Conservation (phyloP, 495 filamentous ascomycete species). For the Aspergillus panamensis region DNA sequence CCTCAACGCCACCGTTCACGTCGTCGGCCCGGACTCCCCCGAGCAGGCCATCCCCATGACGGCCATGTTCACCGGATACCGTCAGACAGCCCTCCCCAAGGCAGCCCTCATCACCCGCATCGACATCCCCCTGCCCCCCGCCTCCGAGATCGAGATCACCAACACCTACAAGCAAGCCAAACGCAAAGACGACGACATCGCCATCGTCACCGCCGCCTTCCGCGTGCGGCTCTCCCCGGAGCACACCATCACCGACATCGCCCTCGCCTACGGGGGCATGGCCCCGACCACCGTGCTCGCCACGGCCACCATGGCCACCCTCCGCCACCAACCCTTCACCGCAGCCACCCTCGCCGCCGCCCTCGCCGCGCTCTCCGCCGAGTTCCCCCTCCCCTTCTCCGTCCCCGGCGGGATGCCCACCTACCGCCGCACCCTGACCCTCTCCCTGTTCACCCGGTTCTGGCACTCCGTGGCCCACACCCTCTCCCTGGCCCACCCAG, state of each 20-base stretch:
- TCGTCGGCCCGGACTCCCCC: slow-evolving; percentile 55
- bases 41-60: slow-evolving; percentile 81
- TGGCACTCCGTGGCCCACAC: slow-evolving; percentile 63
- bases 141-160: slow-evolving; percentile 59
- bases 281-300: slow-evolving; percentile 80
- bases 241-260: slow-evolving; percentile 61
- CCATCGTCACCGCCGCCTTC: slow-evolving; percentile 83
- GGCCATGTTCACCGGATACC: slow-evolving; percentile 86
- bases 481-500: neutral
- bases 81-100: slow-evolving; percentile 74
- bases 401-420: slow-evolving; percentile 95
- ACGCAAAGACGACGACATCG: slow-evolving; percentile 94
- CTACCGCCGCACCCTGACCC: slow-evolving; percentile 84
- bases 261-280: slow-evolving; percentile 91
- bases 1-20: slow-evolving; percentile 71
- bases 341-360: slow-evolving; percentile 75
- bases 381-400: slow-evolving; percentile 77
- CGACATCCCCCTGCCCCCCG: slow-evolving; percentile 70
- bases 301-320: slow-evolving; percentile 61
- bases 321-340: slow-evolving; percentile 68
- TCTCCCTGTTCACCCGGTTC: slow-evolving; percentile 84
- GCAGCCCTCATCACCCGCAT: slow-evolving; percentile 81
- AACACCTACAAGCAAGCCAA: slow-evolving; percentile 91
- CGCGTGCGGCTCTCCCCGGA: slow-evolving; percentile 61
- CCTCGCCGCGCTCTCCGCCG: slow-evolving; percentile 75